A percentile compares a stretch with the other conserved stretches of the same genome.
phyloP scores from a whole-genome alignment of 345 rosid genomes.

The Conringia planisiliqua region DNA sequence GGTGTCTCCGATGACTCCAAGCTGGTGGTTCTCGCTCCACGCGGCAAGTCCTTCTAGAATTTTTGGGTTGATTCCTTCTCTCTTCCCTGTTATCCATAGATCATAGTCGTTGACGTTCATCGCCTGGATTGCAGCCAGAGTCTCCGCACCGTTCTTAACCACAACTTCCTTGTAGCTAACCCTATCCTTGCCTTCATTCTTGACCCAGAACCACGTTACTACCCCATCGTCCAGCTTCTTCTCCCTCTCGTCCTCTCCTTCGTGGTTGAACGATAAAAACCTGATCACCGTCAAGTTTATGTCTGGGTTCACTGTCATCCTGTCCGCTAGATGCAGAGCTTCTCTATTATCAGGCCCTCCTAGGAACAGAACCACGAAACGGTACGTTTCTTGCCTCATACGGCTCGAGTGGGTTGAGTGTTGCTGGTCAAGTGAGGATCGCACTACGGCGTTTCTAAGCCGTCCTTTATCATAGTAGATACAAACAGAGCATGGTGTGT shows the following conservation, averaged over 20 bases:
- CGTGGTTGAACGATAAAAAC: conserved; percentile 48
- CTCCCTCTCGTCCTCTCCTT: conserved; percentile 60
- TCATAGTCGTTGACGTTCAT: conserved; percentile 45
- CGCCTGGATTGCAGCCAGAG: conserved; percentile 54
- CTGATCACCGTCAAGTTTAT: conserved; percentile 47
- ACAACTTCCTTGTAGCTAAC: conserved; percentile 61
- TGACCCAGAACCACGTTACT: conserved; percentile 76
- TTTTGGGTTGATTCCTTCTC: conserved; percentile 55
- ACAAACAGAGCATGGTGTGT: conserved; percentile 82
- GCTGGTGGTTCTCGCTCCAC: conserved; percentile 56
- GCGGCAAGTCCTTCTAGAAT: conserved; percentile 52
- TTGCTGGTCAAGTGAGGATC: conserved; percentile 4
- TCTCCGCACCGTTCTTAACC: conserved; percentile 66
- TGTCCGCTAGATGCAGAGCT: conserved; percentile 54
- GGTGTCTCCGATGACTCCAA: conserved; percentile 65
- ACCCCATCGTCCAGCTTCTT: conserved; percentile 74
- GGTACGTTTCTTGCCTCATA: conserved; percentile 15
- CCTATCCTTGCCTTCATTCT: conserved; percentile 52
- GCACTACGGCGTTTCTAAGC: conserved; percentile 17
- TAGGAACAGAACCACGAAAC: conserved; percentile 47
- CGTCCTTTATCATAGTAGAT: conserved; percentile 52
- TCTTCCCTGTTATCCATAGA: conserved; percentile 75
- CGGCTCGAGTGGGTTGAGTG: not conserved
- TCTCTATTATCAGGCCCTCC: conserved; percentile 88
- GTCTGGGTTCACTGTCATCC: conserved; percentile 47